Percentiles rank a stretch among this genome's conserved stretches.
These are phyloP conservation scores for Blastocrithidia nonstop DNA, from an alignment of 208 protist species.

Conservation along the genomic window DNA sequence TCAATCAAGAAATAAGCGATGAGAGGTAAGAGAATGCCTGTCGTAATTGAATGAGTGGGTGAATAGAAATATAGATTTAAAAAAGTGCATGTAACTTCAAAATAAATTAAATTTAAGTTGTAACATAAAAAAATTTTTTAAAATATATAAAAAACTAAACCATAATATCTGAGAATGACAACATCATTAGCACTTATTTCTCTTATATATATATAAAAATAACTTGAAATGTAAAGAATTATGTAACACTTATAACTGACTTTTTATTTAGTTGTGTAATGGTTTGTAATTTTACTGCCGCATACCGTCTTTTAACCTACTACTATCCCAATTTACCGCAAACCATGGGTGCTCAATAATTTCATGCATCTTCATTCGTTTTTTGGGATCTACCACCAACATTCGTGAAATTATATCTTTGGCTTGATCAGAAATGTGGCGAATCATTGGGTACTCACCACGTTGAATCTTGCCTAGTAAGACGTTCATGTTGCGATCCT, in stretches of 20 bases:
- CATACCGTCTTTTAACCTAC: too few species aligned
- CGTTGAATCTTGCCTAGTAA: conserved; percentile 87
- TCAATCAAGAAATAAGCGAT: not conserved
- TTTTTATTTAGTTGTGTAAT: too few species aligned
- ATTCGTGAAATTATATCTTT: conserved; percentile 67
- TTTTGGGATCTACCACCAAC: conserved; percentile 67
- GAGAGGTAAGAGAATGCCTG: not conserved
- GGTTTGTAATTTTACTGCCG: too few species aligned
- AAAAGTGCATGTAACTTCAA: not conserved
- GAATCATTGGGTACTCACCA: conserved; percentile 79
- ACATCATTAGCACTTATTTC: not conserved
- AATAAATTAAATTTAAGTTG: not conserved
- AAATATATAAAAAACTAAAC: not conserved
- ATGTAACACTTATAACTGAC: not conserved
- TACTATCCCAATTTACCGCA: conserved; percentile 46
- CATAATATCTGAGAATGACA: not conserved
- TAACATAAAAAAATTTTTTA: not conserved
- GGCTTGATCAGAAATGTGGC: conserved; percentile 47
- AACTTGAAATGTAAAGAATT: not conserved
- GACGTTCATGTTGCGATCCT: conserved; percentile 75
- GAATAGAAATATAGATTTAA: not conserved
- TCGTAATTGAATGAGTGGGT: not conserved
- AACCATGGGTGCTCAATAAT: conserved; percentile 87
- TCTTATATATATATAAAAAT: not conserved
- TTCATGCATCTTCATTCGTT: conserved; percentile 79